Evolutionary conservation across 805 yeast genomes (phyloP).

Genomic region (Torulaspora gathmanii): DNA sequence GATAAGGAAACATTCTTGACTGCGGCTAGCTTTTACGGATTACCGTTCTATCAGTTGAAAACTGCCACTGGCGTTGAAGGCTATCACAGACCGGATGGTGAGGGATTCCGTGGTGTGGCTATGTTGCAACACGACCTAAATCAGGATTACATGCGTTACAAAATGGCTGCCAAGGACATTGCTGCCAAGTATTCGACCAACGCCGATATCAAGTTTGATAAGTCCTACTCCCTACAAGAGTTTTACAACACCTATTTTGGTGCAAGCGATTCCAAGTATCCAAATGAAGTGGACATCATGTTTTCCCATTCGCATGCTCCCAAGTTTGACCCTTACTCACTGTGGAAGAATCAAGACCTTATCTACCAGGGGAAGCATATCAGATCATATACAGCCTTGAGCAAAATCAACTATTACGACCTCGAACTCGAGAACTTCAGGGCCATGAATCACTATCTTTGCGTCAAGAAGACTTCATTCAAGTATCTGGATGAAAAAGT

Average conservation of each 20-base stretch:
- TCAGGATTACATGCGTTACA: constrained; percentile 44
- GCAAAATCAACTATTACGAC: constrained; percentile 24
- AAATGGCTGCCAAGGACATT: constrained; percentile 20
- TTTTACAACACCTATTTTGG: constrained; percentile 21
- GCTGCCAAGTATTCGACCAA: constrained; percentile 11
- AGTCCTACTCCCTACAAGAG: constrained; percentile 18
- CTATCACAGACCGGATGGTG: constrained; percentile 30
- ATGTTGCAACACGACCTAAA: constrained; percentile 75
- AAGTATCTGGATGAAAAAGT: constrained; percentile 20
- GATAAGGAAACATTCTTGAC: constrained; percentile 72
- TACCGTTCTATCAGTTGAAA: constrained; percentile 47
- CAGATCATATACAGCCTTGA: constrained; percentile 23
- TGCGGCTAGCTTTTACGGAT: constrained; percentile 48
- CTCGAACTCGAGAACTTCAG: constrained; percentile 29
- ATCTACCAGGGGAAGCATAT: constrained; percentile 23
- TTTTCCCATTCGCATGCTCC: constrained; percentile 41
- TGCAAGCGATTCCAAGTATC: constrained; percentile 11
- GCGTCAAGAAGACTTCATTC: constrained; percentile 19
- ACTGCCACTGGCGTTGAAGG: constrained; percentile 40
- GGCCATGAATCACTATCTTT: constrained; percentile 22
- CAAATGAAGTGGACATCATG: constrained; percentile 21
- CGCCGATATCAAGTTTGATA: constrained; percentile 16
- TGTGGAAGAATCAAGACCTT: constrained; percentile 23
- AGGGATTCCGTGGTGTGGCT: constrained; percentile 57
- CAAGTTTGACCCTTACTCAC: constrained; percentile 36